These are phyloP conservation scores for Cantharellus cinnabarinus DNA, from an alignment of 768 basidiomycete species.

Conservation along the genomic window DNA sequence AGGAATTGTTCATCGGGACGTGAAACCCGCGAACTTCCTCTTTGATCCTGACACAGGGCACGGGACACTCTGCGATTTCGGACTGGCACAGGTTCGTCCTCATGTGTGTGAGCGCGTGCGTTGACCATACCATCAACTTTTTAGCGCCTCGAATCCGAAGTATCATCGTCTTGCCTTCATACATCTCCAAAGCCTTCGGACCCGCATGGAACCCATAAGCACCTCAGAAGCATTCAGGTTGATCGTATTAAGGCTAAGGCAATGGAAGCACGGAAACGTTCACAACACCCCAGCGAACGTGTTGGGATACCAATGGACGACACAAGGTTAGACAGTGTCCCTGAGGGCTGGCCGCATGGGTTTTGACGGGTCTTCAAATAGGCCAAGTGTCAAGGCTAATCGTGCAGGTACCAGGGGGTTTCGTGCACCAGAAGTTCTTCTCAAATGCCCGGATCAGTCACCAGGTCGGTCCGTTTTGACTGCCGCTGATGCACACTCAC, in stretches of 20 bases:
- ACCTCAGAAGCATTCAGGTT: conserved; percentile 26
- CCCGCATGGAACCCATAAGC: conserved; percentile 46
- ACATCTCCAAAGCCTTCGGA: conserved; percentile 35
- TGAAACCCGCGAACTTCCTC: conserved; percentile 95
- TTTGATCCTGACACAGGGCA: conserved; percentile 68
- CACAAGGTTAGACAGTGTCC: conserved; percentile 28
- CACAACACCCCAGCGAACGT: conserved; percentile 32
- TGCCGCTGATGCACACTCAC: background rate
- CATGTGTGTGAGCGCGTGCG: background rate
- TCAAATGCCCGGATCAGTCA: conserved; percentile 86
- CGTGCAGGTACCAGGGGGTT: conserved; percentile 94
- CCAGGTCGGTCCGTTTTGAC: conserved; percentile 38
- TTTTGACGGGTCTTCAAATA: conserved; percentile 12
- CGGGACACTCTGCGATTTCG: conserved; percentile 87
- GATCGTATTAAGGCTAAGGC: conserved; percentile 36
- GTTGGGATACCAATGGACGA: conserved; percentile 69
- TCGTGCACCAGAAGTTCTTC: conserved; percentile 83
- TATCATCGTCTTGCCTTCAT: conserved; percentile 43
- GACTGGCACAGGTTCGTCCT: conserved; percentile 71
- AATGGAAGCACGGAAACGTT: conserved; percentile 34
- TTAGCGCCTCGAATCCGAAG: conserved; percentile 7
- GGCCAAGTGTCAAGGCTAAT: conserved; percentile 77
- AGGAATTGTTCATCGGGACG: conserved; percentile 84
- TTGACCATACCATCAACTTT: background rate
- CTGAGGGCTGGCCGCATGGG: background rate